Conservation (phyloP, 2,329 filamentous ascomycete species). For the Knoxdaviesia proteae region DNA sequence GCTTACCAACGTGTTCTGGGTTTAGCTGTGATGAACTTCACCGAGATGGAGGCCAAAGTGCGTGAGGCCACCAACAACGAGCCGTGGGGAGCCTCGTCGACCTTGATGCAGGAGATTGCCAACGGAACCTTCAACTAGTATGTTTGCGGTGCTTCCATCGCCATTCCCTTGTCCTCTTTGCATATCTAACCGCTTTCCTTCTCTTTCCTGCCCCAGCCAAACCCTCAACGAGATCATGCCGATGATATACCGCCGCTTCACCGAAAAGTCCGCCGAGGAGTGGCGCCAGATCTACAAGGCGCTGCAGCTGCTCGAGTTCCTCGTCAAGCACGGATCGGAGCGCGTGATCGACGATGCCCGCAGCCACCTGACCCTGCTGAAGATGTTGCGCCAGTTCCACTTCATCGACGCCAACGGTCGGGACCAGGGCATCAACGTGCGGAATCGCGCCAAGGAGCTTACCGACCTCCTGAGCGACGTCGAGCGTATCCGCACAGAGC, state of each 20-base stretch:
- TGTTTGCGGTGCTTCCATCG: conserved; percentile 11
- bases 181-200: background rate
- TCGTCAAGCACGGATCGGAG: conserved; percentile 96
- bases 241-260: conserved; percentile 98
- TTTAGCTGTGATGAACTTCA: conserved; percentile 90
- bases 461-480: conserved; percentile 86
- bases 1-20: conserved; percentile 9
- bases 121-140: conserved; percentile 97
- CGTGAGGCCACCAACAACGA: conserved; percentile 98
- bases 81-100: conserved; percentile 75
- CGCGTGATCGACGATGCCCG: conserved; percentile 92
- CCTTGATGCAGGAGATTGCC: conserved; percentile 92
- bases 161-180: background rate
- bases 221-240: conserved; percentile 98
- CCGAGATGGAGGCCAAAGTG: conserved; percentile 73
- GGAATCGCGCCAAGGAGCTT: conserved; percentile 88
- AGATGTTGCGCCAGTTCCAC: conserved; percentile 98
- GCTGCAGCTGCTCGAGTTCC: conserved; percentile 84
- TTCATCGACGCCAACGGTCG: conserved; percentile 93
- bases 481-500: conserved; percentile 59
- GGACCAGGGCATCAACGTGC: conserved; percentile 93
- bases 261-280: conserved; percentile 92
- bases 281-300: conserved; percentile 99
- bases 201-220: conserved; percentile 36
- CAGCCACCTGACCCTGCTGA: conserved; percentile 81